Evolutionary conservation across 352 stramenopile species (phyloP).

Genomic region (Globisporangium echinulatum): DNA sequence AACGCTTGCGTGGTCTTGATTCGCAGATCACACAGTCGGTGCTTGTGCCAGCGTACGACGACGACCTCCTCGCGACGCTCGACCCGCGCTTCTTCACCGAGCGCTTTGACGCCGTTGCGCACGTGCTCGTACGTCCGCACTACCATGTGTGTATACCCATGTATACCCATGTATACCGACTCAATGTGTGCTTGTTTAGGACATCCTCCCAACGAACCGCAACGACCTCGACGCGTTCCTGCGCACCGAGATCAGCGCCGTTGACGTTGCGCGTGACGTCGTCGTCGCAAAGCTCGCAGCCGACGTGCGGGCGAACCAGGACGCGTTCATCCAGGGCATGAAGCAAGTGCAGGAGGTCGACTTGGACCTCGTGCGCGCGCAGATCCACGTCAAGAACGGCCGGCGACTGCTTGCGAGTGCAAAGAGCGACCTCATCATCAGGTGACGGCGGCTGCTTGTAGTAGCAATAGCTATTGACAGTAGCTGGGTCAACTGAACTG

Average conservation of each 20-base stretch:
- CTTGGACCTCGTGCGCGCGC: slow-evolving; percentile 71
- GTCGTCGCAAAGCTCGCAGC: slow-evolving; percentile 74
- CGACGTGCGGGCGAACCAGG: slow-evolving; percentile 74
- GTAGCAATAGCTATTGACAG: neutral
- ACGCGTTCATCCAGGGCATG: slow-evolving; percentile 79
- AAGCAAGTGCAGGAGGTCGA: slow-evolving; percentile 86
- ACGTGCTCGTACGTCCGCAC: slow-evolving; percentile 45
- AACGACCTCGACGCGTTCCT: slow-evolving; percentile 60
- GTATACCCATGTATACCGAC: neutral
- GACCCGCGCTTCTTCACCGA: slow-evolving; percentile 81
- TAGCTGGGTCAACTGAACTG: neutral
- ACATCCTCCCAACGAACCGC: slow-evolving; percentile 47
- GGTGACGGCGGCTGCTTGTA: slow-evolving; percentile 15
- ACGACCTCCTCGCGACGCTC: slow-evolving; percentile 64
- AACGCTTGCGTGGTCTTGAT: neutral
- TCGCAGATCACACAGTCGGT: slow-evolving; percentile 25
- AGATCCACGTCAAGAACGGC: slow-evolving; percentile 87
- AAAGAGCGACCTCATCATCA: slow-evolving; percentile 70
- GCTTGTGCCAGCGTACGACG: slow-evolving; percentile 52
- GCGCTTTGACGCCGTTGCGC: slow-evolving; percentile 58
- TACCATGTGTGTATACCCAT: neutral
- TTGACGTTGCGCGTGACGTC: slow-evolving; percentile 76
- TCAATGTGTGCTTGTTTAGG: slow-evolving; percentile 17
- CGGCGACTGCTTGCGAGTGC: slow-evolving; percentile 57
- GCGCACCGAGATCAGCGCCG: slow-evolving; percentile 73